Base-by-base conservation (phyloP, 768 basidiomycete species). In the Pleurotus eryngii region DNA sequence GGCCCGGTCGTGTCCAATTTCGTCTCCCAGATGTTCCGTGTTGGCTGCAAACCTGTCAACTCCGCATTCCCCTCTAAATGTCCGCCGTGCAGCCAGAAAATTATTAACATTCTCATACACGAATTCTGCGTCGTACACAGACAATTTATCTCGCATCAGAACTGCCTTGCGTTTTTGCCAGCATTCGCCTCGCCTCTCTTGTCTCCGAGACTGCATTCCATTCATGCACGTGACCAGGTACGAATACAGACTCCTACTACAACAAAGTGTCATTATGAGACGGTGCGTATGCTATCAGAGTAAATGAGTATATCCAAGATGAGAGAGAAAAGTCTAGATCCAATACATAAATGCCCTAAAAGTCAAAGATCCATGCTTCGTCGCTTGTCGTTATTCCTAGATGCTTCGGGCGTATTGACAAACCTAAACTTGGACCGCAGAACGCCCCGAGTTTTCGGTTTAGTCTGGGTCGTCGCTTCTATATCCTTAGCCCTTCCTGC, bases 401-500 rank as follows among this genome's bases (percentile, higher is more conserved):
- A 62, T 7, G 72, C 72, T 59, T 78, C 72, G 3, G 75, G 72
- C 17, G 72, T 74, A 14, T 75, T 70, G 7, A 68, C 62, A 3
- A 68, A 68, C 46, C 72, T 66, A 18, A 76, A 59, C 56, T 64
- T 68, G 48, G 74, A 69, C 22, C 74, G 68, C 18, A 77, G 57
- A 17, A 67, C 66, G 17, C 69, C 68, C 47, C 68, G 67, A 17
- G 66, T 51, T 56, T 66, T 68, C 7, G 64, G 61, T 20, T 59
- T 57, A n/a, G 49, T 40, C 51, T 42, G 39, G 3, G 51, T 51
- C 11, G 59, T 60, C 51, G 62, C 4, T 43, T 64, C 60, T n/a
- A 57, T 57, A 58, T 57, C 62, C 17, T 60, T 57, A 4, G 27
- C 45, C 2, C 38, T 17, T n/a, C 20, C 42, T 0, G 17, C 40